A percentile compares a stretch with the other conserved stretches of the same genome.
phyloP scores from a whole-genome alignment of 2,329 filamentous ascomycete species.

The Cucurbitaria berberidis region DNA sequence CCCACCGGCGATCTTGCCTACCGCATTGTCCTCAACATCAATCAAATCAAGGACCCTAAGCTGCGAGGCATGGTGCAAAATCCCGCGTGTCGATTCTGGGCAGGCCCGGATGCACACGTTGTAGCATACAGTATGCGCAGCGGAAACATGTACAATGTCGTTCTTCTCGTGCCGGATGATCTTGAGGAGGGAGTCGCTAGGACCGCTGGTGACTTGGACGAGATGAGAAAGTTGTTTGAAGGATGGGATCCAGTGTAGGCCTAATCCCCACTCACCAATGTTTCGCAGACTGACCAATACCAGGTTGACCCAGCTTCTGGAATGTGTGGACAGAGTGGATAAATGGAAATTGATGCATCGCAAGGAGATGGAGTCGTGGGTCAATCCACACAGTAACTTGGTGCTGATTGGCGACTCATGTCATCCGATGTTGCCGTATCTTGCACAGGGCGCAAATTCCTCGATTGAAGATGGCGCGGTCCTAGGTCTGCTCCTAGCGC shows the following conservation, averaged over 20 bases:
- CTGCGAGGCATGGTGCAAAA: slow-evolving; percentile 61
- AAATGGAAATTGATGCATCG: slow-evolving; percentile 73
- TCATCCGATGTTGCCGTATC: slow-evolving; percentile 45
- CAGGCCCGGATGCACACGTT: slow-evolving; percentile 66
- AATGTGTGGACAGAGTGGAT: slow-evolving; percentile 63
- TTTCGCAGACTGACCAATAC: slow-evolving; percentile 7
- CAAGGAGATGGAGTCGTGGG: slow-evolving; percentile 46
- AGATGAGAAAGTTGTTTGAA: slow-evolving; percentile 66
- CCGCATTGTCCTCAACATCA: slow-evolving; percentile 62
- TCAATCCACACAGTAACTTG: slow-evolving; percentile 61
- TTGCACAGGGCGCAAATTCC: slow-evolving; percentile 63
- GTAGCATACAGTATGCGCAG: slow-evolving; percentile 67
- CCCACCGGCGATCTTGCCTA: slow-evolving; percentile 71
- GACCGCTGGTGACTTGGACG: slow-evolving; percentile 61
- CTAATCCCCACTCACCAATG: slow-evolving; percentile 46
- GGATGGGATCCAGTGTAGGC: slow-evolving; percentile 67
- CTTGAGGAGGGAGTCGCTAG: slow-evolving; percentile 61
- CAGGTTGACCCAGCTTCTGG: slow-evolving; percentile 28
- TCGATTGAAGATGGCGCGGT: slow-evolving; percentile 73
- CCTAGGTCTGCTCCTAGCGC: slow-evolving; percentile 61
- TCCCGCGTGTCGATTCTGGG: slow-evolving; percentile 66
- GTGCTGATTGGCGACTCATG: slow-evolving; percentile 49
- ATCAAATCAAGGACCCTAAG: slow-evolving; percentile 59
- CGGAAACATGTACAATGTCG: slow-evolving; percentile 68
- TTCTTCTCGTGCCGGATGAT: slow-evolving; percentile 69